Conservation (phyloP, 2,329 filamentous ascomycete species). For the Colletotrichum sublineola region DNA sequence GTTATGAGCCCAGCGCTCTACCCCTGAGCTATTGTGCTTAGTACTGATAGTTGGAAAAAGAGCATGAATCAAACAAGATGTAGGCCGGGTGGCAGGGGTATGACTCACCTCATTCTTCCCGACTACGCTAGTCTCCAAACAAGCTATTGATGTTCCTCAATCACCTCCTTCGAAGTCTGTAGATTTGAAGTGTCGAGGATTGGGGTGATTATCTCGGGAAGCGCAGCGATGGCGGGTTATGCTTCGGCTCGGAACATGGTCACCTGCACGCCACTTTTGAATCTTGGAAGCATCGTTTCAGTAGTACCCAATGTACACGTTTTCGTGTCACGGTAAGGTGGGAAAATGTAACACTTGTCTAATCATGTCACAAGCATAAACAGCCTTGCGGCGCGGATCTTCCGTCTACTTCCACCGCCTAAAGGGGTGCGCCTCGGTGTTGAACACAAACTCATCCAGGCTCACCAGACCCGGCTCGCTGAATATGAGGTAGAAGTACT, state of each 20-base stretch:
- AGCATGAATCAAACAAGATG: accelerated
- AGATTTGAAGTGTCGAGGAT: not conserved
- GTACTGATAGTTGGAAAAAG: accelerated
- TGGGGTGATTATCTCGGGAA: not conserved
- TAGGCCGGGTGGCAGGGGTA: not conserved
- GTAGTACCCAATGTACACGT: not conserved
- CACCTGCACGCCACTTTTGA: not conserved
- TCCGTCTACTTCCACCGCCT: constrained; percentile 15
- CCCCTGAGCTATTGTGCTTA: constrained; percentile 29
- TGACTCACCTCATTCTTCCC: not conserved
- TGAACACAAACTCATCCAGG: constrained; percentile 70
- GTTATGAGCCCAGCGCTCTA: constrained; percentile 42
- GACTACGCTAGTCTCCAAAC: not conserved
- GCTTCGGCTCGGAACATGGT: not conserved
- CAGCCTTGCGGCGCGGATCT: not conserved
- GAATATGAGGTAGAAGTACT: constrained; percentile 63
- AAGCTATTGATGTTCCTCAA: not conserved
- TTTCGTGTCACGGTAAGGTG: not conserved
- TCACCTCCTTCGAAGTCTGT: not conserved
- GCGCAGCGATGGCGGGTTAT: not conserved
- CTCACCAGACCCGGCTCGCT: constrained; percentile 66
- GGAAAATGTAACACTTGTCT: not conserved
- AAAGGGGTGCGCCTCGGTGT: constrained; percentile 54
- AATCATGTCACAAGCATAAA: not conserved
- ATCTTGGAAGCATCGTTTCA: not conserved